Conservation (phyloP, 2,329 filamentous ascomycete species). For the Pestalotiopsis sp. region DNA sequence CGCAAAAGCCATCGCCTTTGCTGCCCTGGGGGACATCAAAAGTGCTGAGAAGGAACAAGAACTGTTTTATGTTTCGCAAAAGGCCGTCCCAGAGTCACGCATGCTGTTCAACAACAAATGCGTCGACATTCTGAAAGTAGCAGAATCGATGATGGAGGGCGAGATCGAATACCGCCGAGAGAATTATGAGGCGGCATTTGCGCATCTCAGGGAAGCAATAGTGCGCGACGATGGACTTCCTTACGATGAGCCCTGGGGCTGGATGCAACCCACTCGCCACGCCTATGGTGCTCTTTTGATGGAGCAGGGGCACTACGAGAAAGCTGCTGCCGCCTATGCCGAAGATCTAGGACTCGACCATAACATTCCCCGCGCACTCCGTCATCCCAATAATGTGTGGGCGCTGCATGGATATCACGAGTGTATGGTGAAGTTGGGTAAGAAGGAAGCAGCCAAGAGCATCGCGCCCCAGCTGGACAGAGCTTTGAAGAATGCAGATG, state of each 20-base stretch:
- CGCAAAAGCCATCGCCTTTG: constrained; percentile 67
- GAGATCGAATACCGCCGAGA: constrained; percentile 72
- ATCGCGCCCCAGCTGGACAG: constrained; percentile 28
- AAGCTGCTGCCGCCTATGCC: constrained; percentile 60
- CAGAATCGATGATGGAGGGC: constrained; percentile 70
- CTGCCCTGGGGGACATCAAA: constrained; percentile 56
- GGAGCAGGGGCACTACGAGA: constrained; percentile 63
- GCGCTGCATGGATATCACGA: constrained; percentile 74
- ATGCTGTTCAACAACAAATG: constrained; percentile 72
- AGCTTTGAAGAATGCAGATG: constrained; percentile 29
- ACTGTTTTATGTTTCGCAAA: constrained; percentile 54
- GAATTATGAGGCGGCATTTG: constrained; percentile 62
- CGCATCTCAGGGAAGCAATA: constrained; percentile 60
- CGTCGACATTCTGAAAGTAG: constrained; percentile 64
- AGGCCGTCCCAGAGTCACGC: constrained; percentile 58
- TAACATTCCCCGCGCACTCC: constrained; percentile 64
- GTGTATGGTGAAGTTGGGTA: constrained; percentile 61
- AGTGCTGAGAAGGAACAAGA: constrained; percentile 56
- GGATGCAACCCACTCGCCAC: constrained; percentile 77
- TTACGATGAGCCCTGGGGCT: constrained; percentile 78
- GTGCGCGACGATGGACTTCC: constrained; percentile 63
- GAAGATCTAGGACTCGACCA: constrained; percentile 64
- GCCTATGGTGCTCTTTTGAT: constrained; percentile 71
- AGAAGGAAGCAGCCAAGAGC: constrained; percentile 38
- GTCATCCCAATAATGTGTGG: constrained; percentile 78